These are phyloP conservation scores for Penicillium sp. DNA, from an alignment of 2,329 filamentous ascomycete genomes.

Conservation along the genomic window DNA sequence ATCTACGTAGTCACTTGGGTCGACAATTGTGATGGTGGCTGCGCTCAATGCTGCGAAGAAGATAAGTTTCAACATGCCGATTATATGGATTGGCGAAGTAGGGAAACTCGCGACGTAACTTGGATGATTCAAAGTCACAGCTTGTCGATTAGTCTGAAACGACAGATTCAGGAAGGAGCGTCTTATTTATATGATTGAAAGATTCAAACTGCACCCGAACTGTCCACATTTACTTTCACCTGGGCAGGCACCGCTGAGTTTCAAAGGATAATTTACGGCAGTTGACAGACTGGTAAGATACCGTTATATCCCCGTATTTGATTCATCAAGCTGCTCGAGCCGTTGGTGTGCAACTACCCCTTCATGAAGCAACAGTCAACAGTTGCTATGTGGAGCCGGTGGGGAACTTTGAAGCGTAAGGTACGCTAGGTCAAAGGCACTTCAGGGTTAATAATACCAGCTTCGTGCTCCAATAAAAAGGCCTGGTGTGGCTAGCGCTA, in stretches of 20 bases:
- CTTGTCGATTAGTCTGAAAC: not conserved
- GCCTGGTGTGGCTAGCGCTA: not conserved
- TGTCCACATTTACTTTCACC: not conserved
- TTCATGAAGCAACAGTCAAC: not conserved
- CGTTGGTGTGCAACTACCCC: not conserved
- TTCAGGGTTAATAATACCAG: not conserved
- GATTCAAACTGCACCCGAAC: not conserved
- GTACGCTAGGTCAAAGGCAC: not conserved
- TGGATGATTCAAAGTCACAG: not conserved
- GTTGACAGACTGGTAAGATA: not conserved
- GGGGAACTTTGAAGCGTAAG: not conserved
- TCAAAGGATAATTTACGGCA: not conserved
- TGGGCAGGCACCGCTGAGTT: not conserved
- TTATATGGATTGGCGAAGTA: no score
- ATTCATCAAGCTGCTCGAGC: not conserved
- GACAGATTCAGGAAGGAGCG: not conserved
- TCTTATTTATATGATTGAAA: not conserved
- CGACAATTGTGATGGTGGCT: conserved; percentile 1
- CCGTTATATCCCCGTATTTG: not conserved
- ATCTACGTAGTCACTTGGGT: conserved; percentile 6
- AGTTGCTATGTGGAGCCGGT: not conserved
- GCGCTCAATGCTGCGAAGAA: not conserved
- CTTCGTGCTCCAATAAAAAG: not conserved
- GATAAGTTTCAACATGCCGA: not conserved
- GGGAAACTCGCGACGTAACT: no score